phyloP scores from a whole-genome alignment of 2,329 filamentous ascomycete genomes.

The Metarhizium guizhouense region DNA sequence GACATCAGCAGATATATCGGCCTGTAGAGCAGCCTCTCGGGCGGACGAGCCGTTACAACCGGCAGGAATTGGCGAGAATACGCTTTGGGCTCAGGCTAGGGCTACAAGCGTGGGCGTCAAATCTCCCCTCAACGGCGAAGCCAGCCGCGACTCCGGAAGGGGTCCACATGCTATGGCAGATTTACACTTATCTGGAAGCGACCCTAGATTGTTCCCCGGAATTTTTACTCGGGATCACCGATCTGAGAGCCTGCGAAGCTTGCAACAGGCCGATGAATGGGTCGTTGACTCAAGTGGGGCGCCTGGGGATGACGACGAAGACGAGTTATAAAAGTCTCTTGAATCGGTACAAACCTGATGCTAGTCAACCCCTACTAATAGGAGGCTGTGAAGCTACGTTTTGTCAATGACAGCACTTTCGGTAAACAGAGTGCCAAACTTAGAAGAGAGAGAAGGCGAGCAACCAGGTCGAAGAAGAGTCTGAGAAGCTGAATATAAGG shows the following conservation, averaged over 20 bases:
- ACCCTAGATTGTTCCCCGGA: slow-evolving; percentile 65
- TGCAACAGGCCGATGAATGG: slow-evolving; percentile 17
- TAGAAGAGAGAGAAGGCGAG: not conserved
- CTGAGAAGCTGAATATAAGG: not conserved
- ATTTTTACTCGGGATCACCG: slow-evolving; percentile 47
- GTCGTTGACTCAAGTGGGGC: slow-evolving; percentile 10
- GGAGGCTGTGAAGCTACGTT: no score
- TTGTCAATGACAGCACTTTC: no score
- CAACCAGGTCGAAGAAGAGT: not conserved
- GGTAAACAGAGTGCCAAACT: not conserved
- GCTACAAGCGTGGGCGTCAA: not conserved
- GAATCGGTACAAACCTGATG: not conserved
- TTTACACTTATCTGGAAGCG: slow-evolving; percentile 44
- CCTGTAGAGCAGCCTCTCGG: not conserved
- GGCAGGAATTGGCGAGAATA: not conserved
- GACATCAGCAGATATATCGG: not conserved
- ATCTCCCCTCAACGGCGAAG: not conserved
- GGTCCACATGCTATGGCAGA: slow-evolving; percentile 30
- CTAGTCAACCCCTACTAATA: no score
- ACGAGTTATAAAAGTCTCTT: not conserved
- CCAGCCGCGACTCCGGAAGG: slow-evolving; percentile 26
- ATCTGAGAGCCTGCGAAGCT: slow-evolving; percentile 29
- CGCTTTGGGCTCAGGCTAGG: not conserved
- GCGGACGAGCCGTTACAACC: not conserved
- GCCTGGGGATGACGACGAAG: slow-evolving; percentile 9